Evolutionary conservation across 164 flowering plant species (phyloP).

Genomic region (Vitis rupestris): DNA sequence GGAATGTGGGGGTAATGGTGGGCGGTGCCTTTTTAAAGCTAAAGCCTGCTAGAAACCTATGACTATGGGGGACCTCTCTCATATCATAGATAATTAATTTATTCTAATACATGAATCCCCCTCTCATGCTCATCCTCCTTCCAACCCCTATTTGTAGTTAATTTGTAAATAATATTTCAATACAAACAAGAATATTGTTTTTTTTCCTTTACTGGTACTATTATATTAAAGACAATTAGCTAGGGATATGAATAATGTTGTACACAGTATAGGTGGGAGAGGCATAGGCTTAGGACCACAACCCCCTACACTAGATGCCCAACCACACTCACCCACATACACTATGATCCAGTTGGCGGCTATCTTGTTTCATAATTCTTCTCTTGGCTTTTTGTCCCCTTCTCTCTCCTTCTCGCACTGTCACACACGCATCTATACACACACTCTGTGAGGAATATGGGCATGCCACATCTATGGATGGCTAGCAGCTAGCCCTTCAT

Average conservation of each 20-base stretch:
- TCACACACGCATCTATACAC: neutral
- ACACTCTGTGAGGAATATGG: no score
- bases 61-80: slow-evolving; percentile 19
- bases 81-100: no score
- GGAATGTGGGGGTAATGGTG: neutral
- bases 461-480: no score
- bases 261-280: neutral
- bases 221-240: neutral
- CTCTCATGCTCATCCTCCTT: neutral
- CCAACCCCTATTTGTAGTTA: neutral
- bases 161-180: neutral
- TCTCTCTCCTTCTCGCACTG: neutral
- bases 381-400: slow-evolving; percentile 7
- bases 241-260: neutral
- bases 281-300: slow-evolving; percentile 5
- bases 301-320: neutral
- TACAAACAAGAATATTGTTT: no score
- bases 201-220: no score
- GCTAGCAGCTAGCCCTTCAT: no score
- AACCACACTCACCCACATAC: neutral
- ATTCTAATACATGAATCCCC: no score
- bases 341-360: slow-evolving; percentile 18
- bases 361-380: slow-evolving; percentile 20
- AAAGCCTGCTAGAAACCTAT: slow-evolving; percentile 7
- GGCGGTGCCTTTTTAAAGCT: slow-evolving; percentile 4